phyloP scores from a whole-genome alignment of 495 filamentous ascomycete species.

The Aspergillus ellipticus region DNA sequence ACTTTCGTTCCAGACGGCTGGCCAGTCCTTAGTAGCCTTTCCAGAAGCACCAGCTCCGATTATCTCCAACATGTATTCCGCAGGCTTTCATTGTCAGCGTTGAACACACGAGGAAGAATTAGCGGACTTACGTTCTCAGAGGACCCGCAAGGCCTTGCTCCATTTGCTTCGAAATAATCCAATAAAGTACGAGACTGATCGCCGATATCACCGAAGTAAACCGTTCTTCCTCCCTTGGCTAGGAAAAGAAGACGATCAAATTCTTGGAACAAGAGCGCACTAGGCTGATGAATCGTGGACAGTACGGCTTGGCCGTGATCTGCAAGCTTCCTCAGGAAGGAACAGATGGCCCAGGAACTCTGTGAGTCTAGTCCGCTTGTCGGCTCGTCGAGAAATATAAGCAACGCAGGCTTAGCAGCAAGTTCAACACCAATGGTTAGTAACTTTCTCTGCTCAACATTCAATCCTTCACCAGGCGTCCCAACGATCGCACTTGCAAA shows the following conservation, averaged over 20 bases:
- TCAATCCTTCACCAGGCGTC: constrained; percentile 58
- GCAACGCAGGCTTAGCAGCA: constrained; percentile 81
- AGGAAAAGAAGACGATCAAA: constrained; percentile 89
- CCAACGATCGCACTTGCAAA: constrained; percentile 45
- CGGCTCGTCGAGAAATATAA: constrained; percentile 93
- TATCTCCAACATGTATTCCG: constrained; percentile 90
- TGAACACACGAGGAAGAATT: too few relatives aligned
- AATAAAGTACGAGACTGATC: constrained; percentile 66
- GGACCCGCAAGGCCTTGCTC: constrained; percentile 63
- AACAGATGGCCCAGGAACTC: constrained; percentile 79
- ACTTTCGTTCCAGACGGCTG: constrained; percentile 67
- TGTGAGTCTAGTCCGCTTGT: constrained; percentile 84
- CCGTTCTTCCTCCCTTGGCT: constrained; percentile 72
- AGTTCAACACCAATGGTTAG: constrained; percentile 90
- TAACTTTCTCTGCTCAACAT: constrained; percentile 88
- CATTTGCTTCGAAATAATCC: constrained; percentile 74
- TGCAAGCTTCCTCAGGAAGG: constrained; percentile 80
- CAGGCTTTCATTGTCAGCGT: constrained; percentile 47
- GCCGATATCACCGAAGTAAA: constrained; percentile 90
- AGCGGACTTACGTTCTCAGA: constrained; percentile 67
- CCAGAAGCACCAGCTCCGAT: constrained; percentile 56
- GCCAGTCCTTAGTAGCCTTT: constrained; percentile 79
- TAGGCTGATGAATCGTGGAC: constrained; percentile 93
- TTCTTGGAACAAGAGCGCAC: constrained; percentile 84
- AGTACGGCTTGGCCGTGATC: constrained; percentile 85